These are phyloP conservation scores for Trichocomaceae sp. DNA, from an alignment of 2,329 filamentous ascomycete genomes.

Conservation along the genomic window DNA sequence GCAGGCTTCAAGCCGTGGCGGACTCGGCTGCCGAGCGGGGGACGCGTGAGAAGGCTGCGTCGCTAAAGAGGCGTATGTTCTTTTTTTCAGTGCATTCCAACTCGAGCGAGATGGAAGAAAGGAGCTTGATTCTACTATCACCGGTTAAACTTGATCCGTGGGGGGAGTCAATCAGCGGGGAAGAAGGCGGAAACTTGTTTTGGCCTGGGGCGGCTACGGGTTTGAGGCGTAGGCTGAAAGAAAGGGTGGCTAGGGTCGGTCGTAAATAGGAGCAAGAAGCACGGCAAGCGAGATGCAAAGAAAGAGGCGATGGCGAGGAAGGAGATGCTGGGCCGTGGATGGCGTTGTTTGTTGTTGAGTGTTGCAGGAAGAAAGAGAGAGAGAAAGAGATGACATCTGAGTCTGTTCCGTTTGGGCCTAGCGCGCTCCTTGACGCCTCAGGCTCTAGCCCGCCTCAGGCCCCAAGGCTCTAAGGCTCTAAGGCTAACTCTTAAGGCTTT, in stretches of 20 bases:
- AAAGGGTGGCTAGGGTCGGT: neutral
- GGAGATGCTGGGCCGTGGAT: neutral
- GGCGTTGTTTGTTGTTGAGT: neutral
- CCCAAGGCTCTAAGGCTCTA: no score
- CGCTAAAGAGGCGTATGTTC: neutral
- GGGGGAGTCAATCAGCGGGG: neutral
- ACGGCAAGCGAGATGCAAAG: neutral
- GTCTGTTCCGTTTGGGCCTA: slow-evolving; percentile 19
- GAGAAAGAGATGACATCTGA: slow-evolving; percentile 10
- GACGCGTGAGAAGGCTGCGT: neutral
- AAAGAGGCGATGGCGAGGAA: neutral
- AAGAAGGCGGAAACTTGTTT: slow-evolving; percentile 9
- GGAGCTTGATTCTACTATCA: neutral
- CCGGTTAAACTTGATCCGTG: neutral
- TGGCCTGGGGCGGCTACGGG: slow-evolving; percentile 5
- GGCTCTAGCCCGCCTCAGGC: no score
- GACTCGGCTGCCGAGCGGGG: slow-evolving; percentile 9
- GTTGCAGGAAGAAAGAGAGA: neutral
- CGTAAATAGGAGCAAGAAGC: neutral
- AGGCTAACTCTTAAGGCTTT: no score
- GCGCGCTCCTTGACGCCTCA: no score
- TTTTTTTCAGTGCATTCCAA: neutral
- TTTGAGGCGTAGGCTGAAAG: neutral
- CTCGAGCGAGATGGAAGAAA: neutral
- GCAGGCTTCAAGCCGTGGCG: slow-evolving; percentile 9